phyloP scores from a whole-genome alignment of 2,329 filamentous ascomycete species.

The Emericellopsis atlantica region DNA sequence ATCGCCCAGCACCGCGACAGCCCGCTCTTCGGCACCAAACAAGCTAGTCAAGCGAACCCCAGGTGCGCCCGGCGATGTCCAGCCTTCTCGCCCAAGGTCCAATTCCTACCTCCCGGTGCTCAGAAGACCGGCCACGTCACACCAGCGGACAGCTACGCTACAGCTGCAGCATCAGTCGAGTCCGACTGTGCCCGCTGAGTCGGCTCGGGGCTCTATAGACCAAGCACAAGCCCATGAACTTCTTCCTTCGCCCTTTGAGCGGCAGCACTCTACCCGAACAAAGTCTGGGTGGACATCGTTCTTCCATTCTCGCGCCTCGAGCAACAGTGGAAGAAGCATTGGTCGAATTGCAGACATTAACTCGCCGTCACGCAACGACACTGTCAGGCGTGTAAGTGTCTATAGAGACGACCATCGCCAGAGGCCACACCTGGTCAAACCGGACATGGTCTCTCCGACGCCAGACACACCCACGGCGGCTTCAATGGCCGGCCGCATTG shows the following conservation, averaged over 20 bases:
- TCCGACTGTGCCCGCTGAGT: conserved; percentile 7
- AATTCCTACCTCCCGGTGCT: conserved; percentile 52
- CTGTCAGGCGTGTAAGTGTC: conserved; percentile 14
- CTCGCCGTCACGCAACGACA: conserved; percentile 9
- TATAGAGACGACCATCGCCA: conserved; percentile 5
- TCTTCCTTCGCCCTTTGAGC: conserved; percentile 12
- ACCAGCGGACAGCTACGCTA: conserved; percentile 61
- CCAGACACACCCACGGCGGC: conserved; percentile 2
- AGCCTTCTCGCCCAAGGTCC: conserved; percentile 32
- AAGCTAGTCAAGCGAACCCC: conserved; percentile 66
- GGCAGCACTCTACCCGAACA: conserved; percentile 5
- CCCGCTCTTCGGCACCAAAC: conserved; percentile 46
- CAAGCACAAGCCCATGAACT: conserved; percentile 11
- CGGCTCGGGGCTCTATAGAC: conserved; percentile 4
- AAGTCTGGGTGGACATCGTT: conserved; percentile 38
- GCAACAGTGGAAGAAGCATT: conserved; percentile 8
- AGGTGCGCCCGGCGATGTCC: conserved; percentile 32
- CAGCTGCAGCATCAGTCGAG: conserved; percentile 26
- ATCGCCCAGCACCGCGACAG: conserved; percentile 19
- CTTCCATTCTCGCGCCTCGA: conserved; percentile 32
- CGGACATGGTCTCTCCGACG: conserved; percentile 18
- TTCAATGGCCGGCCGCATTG: too few species aligned
- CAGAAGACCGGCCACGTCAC: conserved; percentile 64
- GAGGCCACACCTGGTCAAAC: conserved; percentile 21
- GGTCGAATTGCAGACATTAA: conserved; percentile 14